Base-by-base conservation (phyloP, 257 asterid genomes). In the Linaria vulgaris region DNA sequence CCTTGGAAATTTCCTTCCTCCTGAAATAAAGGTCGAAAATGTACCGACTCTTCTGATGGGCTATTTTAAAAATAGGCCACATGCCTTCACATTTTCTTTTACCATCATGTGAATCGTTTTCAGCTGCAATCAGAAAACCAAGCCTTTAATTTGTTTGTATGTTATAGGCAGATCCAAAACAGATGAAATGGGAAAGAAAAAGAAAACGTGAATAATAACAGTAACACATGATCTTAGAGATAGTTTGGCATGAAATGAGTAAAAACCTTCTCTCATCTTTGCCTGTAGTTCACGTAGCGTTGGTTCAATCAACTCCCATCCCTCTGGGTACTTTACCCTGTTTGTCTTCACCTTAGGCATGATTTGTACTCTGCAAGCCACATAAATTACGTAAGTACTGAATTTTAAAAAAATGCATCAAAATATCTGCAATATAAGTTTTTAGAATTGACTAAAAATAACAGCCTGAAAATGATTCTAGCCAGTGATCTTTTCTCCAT, bases 261-360 rank as follows among this genome's bases (percentile, higher is more conserved):
- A 61, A 58, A 50, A 54, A 88, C 96, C 95, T 85, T 90, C 97
- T 74, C 97, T 85, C 97, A 90, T 90, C 73, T 85, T 88, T 14
- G 89, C 95, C 76, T 88, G 96, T 8, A 90, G 79, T 55, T 90
- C 97, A 64, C 52, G 79, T 19, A 90, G 88, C 17, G 95, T 90
- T 23, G 97, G 97, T 67, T 90, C 97, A 68, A 90, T 88, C 77
- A 90, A 70, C 70, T 90, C 95, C 97, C 97, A 90, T 13, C 97
- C 97, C 66, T 83, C 89, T 7, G 96, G 97, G 66, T 80, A 83
- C 60, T 79, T 83, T 55, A 85, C 87, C 49, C 95, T 78, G 80
- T 78, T 90, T 9, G 97, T 90, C 84, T 82, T 83, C 80, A 90
- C 96, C 83, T 90, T 90, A 6, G 97, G 97, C 97, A 90, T 89